Evolutionary conservation across 1,139 yeast genomes (phyloP), one percentile per base, ranked within the genome.

Genomic region (Magnusiomyces magnusii): DNA sequence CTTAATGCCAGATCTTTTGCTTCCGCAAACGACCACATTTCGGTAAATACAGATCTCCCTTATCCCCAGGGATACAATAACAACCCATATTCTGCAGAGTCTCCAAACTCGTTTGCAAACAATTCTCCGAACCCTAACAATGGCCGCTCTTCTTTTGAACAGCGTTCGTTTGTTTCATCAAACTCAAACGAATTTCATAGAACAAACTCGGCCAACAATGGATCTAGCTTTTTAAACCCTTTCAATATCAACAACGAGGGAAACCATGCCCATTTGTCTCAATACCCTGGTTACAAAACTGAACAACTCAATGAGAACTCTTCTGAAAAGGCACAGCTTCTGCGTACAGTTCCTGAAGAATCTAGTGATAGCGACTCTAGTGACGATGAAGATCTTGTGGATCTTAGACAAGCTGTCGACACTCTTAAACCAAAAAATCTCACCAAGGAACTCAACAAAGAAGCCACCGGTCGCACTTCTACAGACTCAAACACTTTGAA

Each of bases 351-450:
- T 51, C 57, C 51, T 31, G 57, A 58, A 55, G 44, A 60, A 52
- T 28, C 41, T 34, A n/a, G 60, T 28, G 49, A 44, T 21, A 41
- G 53, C 57, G 31, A 71, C 67, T 56, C 69, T 64, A 28, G 44
- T 2, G 64, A 61, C 27, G 62, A 62, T 24, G 69, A 67, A 7
- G 67, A 59, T 9, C 53, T 64, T 39, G 65, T 66, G 13, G 74
- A 70, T 47, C 64, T 72, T 39, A 66, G 67, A 31, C 68, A 69
- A 49, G 72, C 68, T 15, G 67, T 68, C 7, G 63, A 60, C 24
- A 64, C 65, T 28, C 60, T 65, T 34, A 64, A 63, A 24, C 62
- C 63, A n/a, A 65, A 55, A 25, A 57, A 63, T 13, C 44, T 60
- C 3, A 25, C 59, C n/a, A 51, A 57, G 19, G 61, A 60, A 2